phyloP scores from a whole-genome alignment of 1,139 yeast species.

The Blastobotrys malaysiensis region DNA sequence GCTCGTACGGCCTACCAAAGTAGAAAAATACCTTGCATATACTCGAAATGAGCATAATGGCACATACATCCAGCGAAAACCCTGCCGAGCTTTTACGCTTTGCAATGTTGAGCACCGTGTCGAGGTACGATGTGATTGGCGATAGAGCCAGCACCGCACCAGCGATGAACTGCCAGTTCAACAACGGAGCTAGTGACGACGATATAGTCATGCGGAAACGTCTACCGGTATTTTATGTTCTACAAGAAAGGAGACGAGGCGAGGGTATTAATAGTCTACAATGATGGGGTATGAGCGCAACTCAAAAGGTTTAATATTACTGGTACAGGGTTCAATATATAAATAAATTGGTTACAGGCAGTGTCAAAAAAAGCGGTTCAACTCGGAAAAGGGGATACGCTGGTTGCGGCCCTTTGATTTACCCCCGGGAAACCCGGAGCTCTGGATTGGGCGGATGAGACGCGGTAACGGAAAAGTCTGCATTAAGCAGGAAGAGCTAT shows the following conservation, averaged over 20 bases:
- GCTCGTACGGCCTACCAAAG: slow-evolving; percentile 72
- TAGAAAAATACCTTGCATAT: slow-evolving; percentile 71
- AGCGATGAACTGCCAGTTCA: slow-evolving; percentile 11
- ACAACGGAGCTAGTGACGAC: slow-evolving; percentile 2
- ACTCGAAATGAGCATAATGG: slow-evolving; percentile 80
- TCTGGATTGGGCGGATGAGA: neutral
- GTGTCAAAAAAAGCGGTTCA: neutral
- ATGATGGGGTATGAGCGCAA: neutral
- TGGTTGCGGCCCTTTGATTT: neutral
- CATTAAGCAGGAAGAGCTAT: neutral
- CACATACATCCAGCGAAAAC: slow-evolving; percentile 83
- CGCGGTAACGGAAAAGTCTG: neutral
- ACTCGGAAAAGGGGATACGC: neutral
- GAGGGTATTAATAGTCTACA: neutral
- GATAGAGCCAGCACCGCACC: slow-evolving; percentile 32
- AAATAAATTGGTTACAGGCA: neutral
- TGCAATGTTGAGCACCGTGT: slow-evolving; percentile 68
- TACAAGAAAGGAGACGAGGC: neutral
- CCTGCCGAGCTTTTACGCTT: slow-evolving; percentile 64
- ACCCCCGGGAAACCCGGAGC: neutral
- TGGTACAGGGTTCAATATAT: neutral
- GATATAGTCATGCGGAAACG: neutral
- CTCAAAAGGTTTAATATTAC: no score
- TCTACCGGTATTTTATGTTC: neutral
- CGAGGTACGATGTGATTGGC: slow-evolving; percentile 80